Evolutionary conservation across 768 basidiomycete genomes (phyloP), one percentile per base, ranked within the genome.

Genomic region (Pleurotus salmoneostramineus): DNA sequence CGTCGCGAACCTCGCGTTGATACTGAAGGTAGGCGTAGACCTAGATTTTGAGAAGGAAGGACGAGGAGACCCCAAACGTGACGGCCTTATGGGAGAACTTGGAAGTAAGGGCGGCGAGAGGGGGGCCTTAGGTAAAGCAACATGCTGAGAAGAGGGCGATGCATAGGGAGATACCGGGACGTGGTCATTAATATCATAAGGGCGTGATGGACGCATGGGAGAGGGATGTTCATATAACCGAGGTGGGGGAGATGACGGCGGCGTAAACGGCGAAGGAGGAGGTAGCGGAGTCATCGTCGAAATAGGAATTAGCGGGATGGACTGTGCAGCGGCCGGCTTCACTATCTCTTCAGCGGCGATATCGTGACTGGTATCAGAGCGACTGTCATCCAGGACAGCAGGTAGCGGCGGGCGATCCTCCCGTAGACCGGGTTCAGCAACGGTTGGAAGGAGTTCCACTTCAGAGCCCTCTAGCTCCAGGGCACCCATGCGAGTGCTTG

Each of bases 331-430:
- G 12, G 40, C 40, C 27, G 52, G 40, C 52, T 55, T 55, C n/a
- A 55, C 40, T 14, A 55, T 5, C 6, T 31, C 40, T 40, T 43
- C 52, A 31, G 52, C 21, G 21, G 21, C 43, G 31, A 55, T 55
- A 27, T 55, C 52, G 40, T 43, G 11, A 27, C 52, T 43, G 17
- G 27, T 17, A 17, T 55, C 52, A 31, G 52, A 42, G 37, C 40
- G 52, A 44, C 37, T 40, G 52, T 55, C 52, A 43, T 55, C 52
- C 52, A 55, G 52, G 52, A 55, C 52, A 55, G 52, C 40, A 8
- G 36, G 52, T n/a, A 55, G 32, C 40, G 52, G 52, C 32, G 32
- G 27, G 40, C 52, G 52, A 27, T 21, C 31, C 52, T 55, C 52
- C 27, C 35, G 36, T 31, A 43, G 37, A 21, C 52, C 52, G n/a